Evolutionary conservation across 208 protist species (phyloP), one percentile per base, ranked within the genome.

Genomic region (Leishmania lainsoni): DNA sequence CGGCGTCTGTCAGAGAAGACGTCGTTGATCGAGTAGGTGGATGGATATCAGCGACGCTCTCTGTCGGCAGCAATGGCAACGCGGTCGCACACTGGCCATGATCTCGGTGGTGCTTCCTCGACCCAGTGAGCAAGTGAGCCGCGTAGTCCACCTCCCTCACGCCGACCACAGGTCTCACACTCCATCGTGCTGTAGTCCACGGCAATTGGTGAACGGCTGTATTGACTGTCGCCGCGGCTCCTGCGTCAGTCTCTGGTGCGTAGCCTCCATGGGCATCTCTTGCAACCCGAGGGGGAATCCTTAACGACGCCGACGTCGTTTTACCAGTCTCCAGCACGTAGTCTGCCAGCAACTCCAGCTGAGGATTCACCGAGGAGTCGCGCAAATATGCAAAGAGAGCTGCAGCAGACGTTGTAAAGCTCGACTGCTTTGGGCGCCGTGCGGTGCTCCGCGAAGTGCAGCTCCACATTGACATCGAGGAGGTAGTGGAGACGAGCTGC

Each of bases 341-440:
- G 14, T 54, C 66, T 2, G 66, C 56, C 29, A 71, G 45, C 32
- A 76, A 59, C 39, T 48, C 69, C 17, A 61, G 3, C 39, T 76
- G 81, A 16, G 75, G 51, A 29, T 80, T 76, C 2, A 76, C 68
- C 49, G 69, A 35, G 70, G 26, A 39, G 58, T 80, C 70, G 68
- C 54, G 74, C 10, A 84, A 63, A 29, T 51, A 59, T 26, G 29
- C 17, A 20, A 75, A 84, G 22, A 84, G 75, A 17, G 35, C 32
- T 22, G 81, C 66, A 4, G 75, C 74, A 59, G 68, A 20, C 3
- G 32, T 6, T 1, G 45, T 6, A 56, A 56, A 75, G 70, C 12
- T 49, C 45, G 70, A 58, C 9, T 49, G 70, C 70, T 16, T 56
- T 10, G 48, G 3, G 3, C 69, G 6, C 26, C 2, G 49, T 51